Conservation (phyloP, 2,329 filamentous ascomycete genomes). For the Sarocladiaceae sp. region DNA sequence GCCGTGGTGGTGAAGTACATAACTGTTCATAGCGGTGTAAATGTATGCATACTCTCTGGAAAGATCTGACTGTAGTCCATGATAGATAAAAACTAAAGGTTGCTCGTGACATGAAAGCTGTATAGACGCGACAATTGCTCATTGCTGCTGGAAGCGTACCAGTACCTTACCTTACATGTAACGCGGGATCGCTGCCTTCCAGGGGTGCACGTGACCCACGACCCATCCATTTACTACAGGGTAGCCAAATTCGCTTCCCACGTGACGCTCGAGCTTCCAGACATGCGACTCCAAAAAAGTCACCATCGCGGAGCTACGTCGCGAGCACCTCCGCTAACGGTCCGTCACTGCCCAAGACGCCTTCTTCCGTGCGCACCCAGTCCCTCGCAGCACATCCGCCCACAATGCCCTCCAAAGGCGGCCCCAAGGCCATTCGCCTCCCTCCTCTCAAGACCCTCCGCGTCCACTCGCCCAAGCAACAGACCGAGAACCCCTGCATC, state of each 20-base stretch:
- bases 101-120: too few species aligned
- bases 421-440: conserved; percentile 48
- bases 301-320: conserved; percentile 7
- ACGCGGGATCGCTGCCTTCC: not conserved
- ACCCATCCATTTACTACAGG: not conserved
- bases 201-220: conserved; percentile 8
- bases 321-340: too few species aligned
- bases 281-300: conserved; percentile 5
- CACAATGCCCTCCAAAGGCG: conserved; percentile 35
- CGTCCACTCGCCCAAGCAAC: conserved; percentile 45
- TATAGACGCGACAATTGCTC: too few species aligned
- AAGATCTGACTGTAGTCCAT: too few species aligned
- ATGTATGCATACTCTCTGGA: too few species aligned
- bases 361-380: not conserved
- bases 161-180: not conserved
- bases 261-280: not conserved
- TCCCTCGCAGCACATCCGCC: too few species aligned
- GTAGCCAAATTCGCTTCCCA: not conserved
- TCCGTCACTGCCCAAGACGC: too few species aligned
- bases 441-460: conserved; percentile 50
- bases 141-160: not conserved
- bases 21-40: too few species aligned
- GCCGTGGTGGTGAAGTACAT: conserved; percentile 17
- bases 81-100: too few species aligned
- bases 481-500: conserved; percentile 46